Conservation (phyloP, 2,329 filamentous ascomycete species). For the Talaromyces sp. region DNA sequence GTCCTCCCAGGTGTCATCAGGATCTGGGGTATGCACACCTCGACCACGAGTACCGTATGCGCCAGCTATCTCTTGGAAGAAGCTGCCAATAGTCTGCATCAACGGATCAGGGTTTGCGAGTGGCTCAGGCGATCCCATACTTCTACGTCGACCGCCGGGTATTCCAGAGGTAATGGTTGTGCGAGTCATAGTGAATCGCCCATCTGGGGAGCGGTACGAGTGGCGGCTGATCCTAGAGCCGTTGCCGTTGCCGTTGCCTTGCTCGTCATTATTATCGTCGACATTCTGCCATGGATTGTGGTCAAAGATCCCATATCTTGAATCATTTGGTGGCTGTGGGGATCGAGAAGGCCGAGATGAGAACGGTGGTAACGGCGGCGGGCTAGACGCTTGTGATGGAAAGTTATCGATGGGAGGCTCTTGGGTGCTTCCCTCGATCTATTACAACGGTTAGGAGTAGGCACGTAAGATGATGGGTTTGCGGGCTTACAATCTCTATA, state of each 20-base stretch:
- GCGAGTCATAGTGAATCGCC: conserved; percentile 37
- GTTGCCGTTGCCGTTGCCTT: conserved; percentile 15
- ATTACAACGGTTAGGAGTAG: neutral
- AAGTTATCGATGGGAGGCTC: conserved; percentile 20
- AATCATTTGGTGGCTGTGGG: conserved; percentile 20
- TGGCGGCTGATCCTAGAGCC: conserved; percentile 30
- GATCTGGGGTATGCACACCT: conserved; percentile 1
- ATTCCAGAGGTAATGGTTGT: conserved; percentile 23
- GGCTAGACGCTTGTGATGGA: conserved; percentile 8
- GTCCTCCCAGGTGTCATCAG: conserved; percentile 8
- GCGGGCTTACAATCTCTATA: conserved; percentile 69
- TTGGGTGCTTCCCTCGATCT: conserved; percentile 29
- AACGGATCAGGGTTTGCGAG: conserved; percentile 21
- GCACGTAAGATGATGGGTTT: neutral
- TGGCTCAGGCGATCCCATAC: conserved; percentile 4
- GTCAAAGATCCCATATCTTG: conserved; percentile 30
- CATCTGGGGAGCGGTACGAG: conserved; percentile 41
- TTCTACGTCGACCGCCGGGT: conserved; percentile 15
- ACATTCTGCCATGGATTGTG: conserved; percentile 45
- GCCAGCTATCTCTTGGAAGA: conserved; percentile 43
- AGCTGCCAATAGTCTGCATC: conserved; percentile 36
- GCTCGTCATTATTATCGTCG: conserved; percentile 44
- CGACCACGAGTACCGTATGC: conserved; percentile 18
- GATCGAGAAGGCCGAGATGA: conserved; percentile 14
- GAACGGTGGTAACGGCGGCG: neutral